phyloP scores from a whole-genome alignment of 192 early-diverging fungal species.

The Endogone sp. region DNA sequence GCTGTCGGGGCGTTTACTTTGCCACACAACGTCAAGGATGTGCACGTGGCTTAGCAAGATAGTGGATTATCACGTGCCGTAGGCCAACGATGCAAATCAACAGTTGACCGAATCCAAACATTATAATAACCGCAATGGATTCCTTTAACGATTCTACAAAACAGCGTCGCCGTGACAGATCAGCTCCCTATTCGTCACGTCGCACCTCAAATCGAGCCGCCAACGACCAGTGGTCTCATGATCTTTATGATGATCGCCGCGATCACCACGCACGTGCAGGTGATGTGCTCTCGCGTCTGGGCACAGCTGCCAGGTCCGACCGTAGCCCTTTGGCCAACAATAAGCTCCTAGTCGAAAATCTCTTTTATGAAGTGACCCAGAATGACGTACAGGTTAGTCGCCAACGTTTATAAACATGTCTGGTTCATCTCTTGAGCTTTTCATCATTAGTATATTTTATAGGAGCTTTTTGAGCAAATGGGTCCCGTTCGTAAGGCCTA shows the following conservation, averaged over 20 bases:
- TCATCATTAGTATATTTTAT: not conserved
- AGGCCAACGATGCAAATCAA: too few species aligned
- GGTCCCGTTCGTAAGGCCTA: constrained; percentile 37
- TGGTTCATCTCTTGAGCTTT: not conserved
- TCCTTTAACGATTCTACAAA: too few species aligned
- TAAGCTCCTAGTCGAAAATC: constrained; percentile 36
- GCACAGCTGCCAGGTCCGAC: not conserved
- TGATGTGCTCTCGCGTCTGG: not conserved
- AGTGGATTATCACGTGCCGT: too few species aligned
- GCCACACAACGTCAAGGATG: too few species aligned
- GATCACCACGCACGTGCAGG: not conserved
- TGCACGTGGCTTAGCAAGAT: too few species aligned
- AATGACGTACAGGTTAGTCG: constrained; percentile 42
- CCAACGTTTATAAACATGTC: not conserved
- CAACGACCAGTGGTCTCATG: not conserved
- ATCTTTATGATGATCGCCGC: not conserved
- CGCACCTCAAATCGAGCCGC: too few species aligned
- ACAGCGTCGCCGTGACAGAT: too few species aligned
- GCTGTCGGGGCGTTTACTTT: too few species aligned
- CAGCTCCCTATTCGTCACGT: too few species aligned
- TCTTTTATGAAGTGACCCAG: constrained; percentile 56
- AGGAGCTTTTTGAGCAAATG: constrained; percentile 48
- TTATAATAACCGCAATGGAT: too few species aligned
- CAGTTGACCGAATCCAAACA: too few species aligned
- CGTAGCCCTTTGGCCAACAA: not conserved